These are phyloP conservation scores for Verticillium nonalfalfae DNA, from an alignment of 2,329 filamentous ascomycete genomes.

Conservation along the genomic window DNA sequence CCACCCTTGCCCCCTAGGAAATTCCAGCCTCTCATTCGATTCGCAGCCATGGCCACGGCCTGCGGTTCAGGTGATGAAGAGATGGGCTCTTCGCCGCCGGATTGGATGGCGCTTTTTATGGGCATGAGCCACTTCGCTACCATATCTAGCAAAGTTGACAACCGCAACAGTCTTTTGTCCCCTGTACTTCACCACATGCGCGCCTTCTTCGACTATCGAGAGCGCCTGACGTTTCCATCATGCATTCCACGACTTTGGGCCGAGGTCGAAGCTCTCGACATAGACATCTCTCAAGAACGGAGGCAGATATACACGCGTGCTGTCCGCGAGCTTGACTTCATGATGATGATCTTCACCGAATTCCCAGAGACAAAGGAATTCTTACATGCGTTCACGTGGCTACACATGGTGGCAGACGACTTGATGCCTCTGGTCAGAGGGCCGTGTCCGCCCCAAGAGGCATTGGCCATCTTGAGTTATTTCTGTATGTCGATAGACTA, in stretches of 20 bases:
- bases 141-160: background rate
- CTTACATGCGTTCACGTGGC: background rate
- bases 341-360: background rate
- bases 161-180: background rate
- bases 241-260: background rate
- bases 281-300: background rate
- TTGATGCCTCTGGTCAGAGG: background rate
- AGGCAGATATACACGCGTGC: background rate
- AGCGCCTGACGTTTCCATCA: background rate
- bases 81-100: background rate
- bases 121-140: background rate
- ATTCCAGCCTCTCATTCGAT: background rate
- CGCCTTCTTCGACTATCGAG: background rate
- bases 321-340: background rate
- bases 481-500: background rate
- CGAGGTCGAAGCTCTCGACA: background rate
- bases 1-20: no score
- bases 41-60: background rate
- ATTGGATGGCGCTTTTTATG: background rate
- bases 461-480: background rate
- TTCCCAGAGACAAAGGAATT: background rate
- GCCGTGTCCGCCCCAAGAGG: background rate
- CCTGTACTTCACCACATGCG: background rate
- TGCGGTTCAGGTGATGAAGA: background rate
- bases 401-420: background rate